Percentiles rank a stretch among this genome's conserved stretches.
Evolutionary conservation across 345 rosid genomes (phyloP).

Genomic region (Citrus medica): DNA sequence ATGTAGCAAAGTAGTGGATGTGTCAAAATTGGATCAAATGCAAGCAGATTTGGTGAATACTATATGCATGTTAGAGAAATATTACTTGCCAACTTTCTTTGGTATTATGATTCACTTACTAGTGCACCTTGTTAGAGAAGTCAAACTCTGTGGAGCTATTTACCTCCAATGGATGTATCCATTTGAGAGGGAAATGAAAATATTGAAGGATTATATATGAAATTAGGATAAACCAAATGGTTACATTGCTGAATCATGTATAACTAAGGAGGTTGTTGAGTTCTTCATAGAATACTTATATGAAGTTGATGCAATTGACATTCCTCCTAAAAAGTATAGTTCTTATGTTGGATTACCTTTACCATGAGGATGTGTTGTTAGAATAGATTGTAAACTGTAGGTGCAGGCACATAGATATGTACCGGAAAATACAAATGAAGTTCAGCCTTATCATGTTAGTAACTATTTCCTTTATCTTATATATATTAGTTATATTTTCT

Average conservation of each 20-base stretch:
- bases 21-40: neutral
- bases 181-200: neutral
- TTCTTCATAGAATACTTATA: neutral
- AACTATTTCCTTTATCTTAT: too few relatives aligned
- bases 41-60: neutral
- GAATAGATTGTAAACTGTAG: neutral
- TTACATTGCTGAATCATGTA: slow-evolving; percentile 6
- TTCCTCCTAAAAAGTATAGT: neutral
- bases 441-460: too few relatives aligned
- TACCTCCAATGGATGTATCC: neutral
- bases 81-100: neutral
- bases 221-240: neutral
- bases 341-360: neutral
- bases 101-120: neutral
- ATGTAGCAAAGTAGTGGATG: neutral
- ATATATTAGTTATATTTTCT: too few relatives aligned
- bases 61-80: neutral
- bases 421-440: too few relatives aligned
- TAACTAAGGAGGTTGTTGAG: neutral
- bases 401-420: neutral
- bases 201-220: neutral
- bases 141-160: neutral
- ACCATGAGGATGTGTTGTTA: too few relatives aligned
- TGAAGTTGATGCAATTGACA: neutral
- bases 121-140: neutral